Evolutionary conservation across 2,329 filamentous ascomycete species (phyloP), one percentile per base, ranked within the genome.

Genomic region (Pseudopithomyces maydicus): DNA sequence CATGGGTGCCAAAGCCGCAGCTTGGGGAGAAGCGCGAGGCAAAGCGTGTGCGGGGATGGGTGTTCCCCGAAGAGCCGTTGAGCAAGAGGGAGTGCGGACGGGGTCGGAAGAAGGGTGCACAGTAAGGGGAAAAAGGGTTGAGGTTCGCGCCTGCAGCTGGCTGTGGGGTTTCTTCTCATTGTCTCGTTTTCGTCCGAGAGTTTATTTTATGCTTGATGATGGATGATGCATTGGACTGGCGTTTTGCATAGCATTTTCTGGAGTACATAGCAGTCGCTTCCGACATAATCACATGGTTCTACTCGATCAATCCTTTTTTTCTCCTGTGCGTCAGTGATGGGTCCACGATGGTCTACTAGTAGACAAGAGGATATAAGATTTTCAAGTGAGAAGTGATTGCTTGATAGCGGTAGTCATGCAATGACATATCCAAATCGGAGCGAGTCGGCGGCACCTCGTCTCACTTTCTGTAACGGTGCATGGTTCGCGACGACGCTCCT

Each of bases 1-100:
- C 78, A 20, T 92, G 90, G 90, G 91, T 93, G 77, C 89, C 90
- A 10, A 86, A 85, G 70, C 81, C 86, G 49, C 90, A 88, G 79
- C 81, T 85, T 65, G 88, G 83, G 32, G 89, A 90, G 84, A 95
- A 90, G 87, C 80, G 86, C 56, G 88, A 90, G 77, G 88, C 89
- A 19, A 92, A 92, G 84, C 78, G 89, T 20, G 82, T 85, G 2
- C 78, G 90, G 29, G 90, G 90, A 0, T 93, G 90, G 90, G 84
- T 91, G 0, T 84, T 87, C 78, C 90, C 90, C 1, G 89, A 92
- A 68, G 90, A 92, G 67, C 81, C 87, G 2, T 80, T 92, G 11
- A 87, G 87, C 8, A 82, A 89, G 67, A 88, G 90, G 77, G 90
- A 93, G 78, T 80, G 71, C 51, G 73, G 72, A 0, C 65, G 71